These are phyloP conservation scores for Oryza longistaminata DNA, from an alignment of 176 grass and related monocot genomes.

Conservation along the genomic window DNA sequence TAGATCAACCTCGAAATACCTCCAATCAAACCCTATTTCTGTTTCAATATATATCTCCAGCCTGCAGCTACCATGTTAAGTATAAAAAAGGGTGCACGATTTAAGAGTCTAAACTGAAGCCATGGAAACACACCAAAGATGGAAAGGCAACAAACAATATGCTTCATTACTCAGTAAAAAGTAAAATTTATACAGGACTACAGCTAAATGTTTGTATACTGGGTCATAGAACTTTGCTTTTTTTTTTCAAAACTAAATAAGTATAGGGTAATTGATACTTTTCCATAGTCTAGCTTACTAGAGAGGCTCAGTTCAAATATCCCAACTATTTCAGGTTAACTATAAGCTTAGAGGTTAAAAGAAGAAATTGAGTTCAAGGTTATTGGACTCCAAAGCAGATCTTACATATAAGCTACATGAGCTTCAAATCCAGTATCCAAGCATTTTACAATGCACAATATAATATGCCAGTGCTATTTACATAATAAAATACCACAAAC, in stretches of 20 bases:
- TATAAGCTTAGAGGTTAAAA: neutral
- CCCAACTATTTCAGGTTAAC: neutral
- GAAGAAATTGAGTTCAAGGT: neutral
- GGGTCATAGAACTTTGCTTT: neutral
- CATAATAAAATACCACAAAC: neutral
- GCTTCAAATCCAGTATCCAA: neutral
- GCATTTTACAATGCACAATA: neutral
- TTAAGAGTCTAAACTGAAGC: neutral
- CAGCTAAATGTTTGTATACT: neutral
- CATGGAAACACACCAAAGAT: neutral
- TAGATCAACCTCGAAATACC: neutral
- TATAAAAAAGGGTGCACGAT: neutral
- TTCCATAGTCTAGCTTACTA: neutral
- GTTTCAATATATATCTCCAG: neutral
- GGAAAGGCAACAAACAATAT: neutral
- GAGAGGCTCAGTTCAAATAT: neutral
- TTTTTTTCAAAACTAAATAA: neutral
- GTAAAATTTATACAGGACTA: neutral
- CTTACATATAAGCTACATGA: neutral
- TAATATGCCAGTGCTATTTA: constrained; percentile 12
- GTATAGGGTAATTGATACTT: neutral
- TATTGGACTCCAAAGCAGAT: neutral
- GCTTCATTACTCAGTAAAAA: neutral
- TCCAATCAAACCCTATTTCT: neutral
- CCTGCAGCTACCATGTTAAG: neutral